A percentile compares a stretch with the other conserved stretches of the same genome.
phyloP scores from a whole-genome alignment of 257 asterid genomes.

The Ajuga chamaepitys region DNA sequence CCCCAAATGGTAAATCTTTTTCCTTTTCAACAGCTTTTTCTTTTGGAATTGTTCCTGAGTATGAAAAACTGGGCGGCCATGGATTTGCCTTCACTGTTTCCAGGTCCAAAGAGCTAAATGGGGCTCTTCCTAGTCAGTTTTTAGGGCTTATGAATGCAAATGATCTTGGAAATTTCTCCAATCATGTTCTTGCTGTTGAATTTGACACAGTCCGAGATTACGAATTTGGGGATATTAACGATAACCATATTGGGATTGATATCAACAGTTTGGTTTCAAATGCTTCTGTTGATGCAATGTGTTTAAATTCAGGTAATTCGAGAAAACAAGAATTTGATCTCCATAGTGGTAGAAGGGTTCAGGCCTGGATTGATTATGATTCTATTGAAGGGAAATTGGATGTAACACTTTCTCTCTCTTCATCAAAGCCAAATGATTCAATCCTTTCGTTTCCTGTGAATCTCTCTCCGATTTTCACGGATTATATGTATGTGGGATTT shows the following conservation, averaged over 20 bases:
- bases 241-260: constrained; percentile 74
- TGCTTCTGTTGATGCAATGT: constrained; percentile 44
- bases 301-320: constrained; percentile 21
- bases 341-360: constrained; percentile 43
- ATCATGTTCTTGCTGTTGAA: constrained; percentile 69
- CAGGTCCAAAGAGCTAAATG: constrained; percentile 24
- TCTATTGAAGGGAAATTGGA: constrained; percentile 22
- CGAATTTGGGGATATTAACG: constrained; percentile 48
- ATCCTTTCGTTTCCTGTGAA: constrained; percentile 46
- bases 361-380: constrained; percentile 71
- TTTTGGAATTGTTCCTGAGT: constrained; percentile 57
- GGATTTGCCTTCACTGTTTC: constrained; percentile 57
- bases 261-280: constrained; percentile 44
- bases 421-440: constrained; percentile 44
- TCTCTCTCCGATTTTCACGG: constrained; percentile 43
- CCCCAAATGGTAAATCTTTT: constrained; percentile 26
- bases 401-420: constrained; percentile 53
- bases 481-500: constrained; percentile 70
- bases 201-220: constrained; percentile 52
- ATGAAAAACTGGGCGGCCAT: constrained; percentile 51
- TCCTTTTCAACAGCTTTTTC: constrained; percentile 70
- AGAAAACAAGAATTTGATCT: constrained; percentile 27
- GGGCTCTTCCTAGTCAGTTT: constrained; percentile 49
- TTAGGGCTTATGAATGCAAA: constrained; percentile 44
- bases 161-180: constrained; percentile 43